Base-by-base conservation (phyloP, 352 stramenopile genomes). In the Globisporangium cederbergense region DNA sequence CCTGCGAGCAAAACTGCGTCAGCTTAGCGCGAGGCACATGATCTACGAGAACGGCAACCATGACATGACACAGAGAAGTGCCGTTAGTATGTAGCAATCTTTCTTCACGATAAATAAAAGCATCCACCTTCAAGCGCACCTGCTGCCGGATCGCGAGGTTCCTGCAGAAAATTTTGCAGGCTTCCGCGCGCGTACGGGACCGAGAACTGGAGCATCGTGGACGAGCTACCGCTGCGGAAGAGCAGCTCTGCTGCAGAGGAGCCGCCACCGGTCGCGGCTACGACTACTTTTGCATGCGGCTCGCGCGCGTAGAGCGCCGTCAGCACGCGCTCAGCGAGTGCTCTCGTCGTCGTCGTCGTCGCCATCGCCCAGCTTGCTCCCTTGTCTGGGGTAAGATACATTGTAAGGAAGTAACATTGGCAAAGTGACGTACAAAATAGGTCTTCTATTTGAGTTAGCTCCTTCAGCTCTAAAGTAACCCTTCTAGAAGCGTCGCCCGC, bases 121-220 rank as follows among this genome's bases (percentile, higher is more conserved):
- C 28, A 55, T 4, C 1, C 14, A 55, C 20, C 7, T 22, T 22
- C 16, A 2, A n/a, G 8, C 32, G 9, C 20, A 63, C 62, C 54
- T 52, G 38, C 49, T n/a, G 32, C n/a, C 14, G 34, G 40, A 18
- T 71, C 60, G 42, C 59, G 47, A 9, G 51, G 46, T 10, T 68
- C 55, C n/a, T 64, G 66, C 11, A 92, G 55, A 40, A 83, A 92
- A 10, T 70, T 69, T 38, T 80, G 66, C 6, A 92, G 72, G 72
- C 79, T 90, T 20, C 70, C 66, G 58, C 80, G 81, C 16, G 81
- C 79, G 64, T 92, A 92, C 22, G 81, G 81, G 38, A 92, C 73
- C 30, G 73, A 68, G 64, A 86, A 90, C 60, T 89, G 74, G 49
- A 90, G 61, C 76, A 92, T 86, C 40, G 78, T 89, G 58, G 81